Percentiles rank a stretch among this genome's conserved stretches.
phyloP scores from a whole-genome alignment of 768 basidiomycete genomes.

The Boletus patriciae region DNA sequence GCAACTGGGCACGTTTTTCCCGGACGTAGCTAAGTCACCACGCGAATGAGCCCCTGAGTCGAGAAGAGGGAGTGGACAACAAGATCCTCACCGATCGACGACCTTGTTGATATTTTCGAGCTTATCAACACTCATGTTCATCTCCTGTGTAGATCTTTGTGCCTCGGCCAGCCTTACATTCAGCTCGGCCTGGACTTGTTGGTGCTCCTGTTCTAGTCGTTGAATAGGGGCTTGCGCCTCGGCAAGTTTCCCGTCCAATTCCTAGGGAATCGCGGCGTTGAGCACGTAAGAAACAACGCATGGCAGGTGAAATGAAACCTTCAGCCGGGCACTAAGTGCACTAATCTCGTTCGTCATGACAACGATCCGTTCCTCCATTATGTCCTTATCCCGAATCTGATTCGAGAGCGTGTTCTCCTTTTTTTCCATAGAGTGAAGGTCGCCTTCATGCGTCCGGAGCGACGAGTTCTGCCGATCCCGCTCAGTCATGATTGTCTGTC shows the following conservation, averaged over 20 bases:
- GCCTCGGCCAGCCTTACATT: slow-evolving; percentile 50
- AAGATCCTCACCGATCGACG: slow-evolving; percentile 55
- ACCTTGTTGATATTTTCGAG: slow-evolving; percentile 58
- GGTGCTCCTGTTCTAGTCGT: slow-evolving; percentile 55
- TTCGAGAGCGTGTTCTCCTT: slow-evolving; percentile 56
- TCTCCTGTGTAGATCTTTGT: slow-evolving; percentile 58
- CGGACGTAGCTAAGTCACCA: slow-evolving; percentile 63
- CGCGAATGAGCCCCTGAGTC: neutral
- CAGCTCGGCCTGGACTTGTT: slow-evolving; percentile 49
- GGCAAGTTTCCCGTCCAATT: slow-evolving; percentile 57
- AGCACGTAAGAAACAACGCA: neutral
- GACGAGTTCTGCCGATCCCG: slow-evolving; percentile 58
- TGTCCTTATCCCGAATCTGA: slow-evolving; percentile 58
- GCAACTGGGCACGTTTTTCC: slow-evolving; percentile 58
- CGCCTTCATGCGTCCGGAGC: slow-evolving; percentile 56
- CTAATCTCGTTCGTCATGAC: slow-evolving; percentile 58
- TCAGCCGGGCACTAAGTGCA: slow-evolving; percentile 44
- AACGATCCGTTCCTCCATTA: slow-evolving; percentile 55
- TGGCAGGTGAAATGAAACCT: slow-evolving; percentile 39
- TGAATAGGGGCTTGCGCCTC: slow-evolving; percentile 67
- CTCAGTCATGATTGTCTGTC: slow-evolving; percentile 54
- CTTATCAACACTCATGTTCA: slow-evolving; percentile 63
- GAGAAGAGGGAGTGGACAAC: neutral
- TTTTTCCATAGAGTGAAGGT: slow-evolving; percentile 62
- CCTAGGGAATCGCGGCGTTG: slow-evolving; percentile 40